These are phyloP conservation scores for Clohesyomyces aquaticus DNA, from an alignment of 495 filamentous ascomycete species.

Conservation along the genomic window DNA sequence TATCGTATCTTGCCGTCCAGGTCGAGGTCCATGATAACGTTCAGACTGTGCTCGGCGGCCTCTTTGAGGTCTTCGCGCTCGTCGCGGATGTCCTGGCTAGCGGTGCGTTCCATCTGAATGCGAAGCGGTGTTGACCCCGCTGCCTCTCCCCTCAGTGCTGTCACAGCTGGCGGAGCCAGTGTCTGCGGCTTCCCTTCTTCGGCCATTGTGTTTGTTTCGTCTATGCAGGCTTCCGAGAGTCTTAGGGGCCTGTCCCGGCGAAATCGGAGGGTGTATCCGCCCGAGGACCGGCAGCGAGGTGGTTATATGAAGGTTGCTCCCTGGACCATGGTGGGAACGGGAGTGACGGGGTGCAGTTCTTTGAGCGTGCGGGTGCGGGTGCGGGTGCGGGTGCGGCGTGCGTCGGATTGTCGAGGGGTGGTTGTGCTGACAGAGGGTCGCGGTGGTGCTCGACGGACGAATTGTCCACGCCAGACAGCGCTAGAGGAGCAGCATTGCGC, in stretches of 20 bases:
- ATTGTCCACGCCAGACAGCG: constrained; percentile 21
- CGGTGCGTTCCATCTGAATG: constrained; percentile 59
- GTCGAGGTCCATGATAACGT: constrained; percentile 91
- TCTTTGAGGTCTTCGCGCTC: constrained; percentile 91
- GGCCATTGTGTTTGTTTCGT: constrained; percentile 31
- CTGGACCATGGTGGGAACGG: constrained; percentile 33
- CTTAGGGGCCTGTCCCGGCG: constrained; percentile 5
- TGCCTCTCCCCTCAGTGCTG: constrained; percentile 59
- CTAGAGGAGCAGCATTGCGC: constrained; percentile 33
- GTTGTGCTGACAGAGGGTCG: constrained; percentile 24
- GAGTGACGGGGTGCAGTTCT: too few relatives aligned
- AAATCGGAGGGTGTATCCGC: constrained; percentile 16
- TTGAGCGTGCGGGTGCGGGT: too few relatives aligned
- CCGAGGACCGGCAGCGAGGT: constrained; percentile 19
- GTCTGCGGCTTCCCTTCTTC: constrained; percentile 30
- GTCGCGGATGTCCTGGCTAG: constrained; percentile 70
- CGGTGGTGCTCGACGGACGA: constrained; percentile 14
- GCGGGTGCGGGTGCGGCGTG: constrained; percentile 4
- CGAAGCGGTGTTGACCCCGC: constrained; percentile 51
- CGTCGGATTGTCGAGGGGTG: neutral
- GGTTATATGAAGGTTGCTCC: constrained; percentile 30
- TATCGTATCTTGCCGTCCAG: constrained; percentile 87
- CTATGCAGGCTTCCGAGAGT: constrained; percentile 14
- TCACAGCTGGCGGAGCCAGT: constrained; percentile 49
- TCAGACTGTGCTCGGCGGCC: constrained; percentile 93